Evolutionary conservation across 2,329 filamentous ascomycete species (phyloP).

Genomic region (Arthrobotrys conoides): DNA sequence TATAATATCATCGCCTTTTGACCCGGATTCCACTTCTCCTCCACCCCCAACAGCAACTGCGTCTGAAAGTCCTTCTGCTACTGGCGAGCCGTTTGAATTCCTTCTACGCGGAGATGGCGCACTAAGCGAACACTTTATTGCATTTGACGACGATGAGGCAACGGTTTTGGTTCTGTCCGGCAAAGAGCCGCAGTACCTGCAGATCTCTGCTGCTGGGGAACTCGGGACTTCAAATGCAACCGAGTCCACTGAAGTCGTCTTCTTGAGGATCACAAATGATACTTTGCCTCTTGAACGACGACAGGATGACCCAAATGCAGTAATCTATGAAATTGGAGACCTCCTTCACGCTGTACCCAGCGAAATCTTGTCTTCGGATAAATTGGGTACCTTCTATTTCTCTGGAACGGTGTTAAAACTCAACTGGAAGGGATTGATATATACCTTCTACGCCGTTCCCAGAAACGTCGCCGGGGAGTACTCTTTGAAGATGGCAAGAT

Average conservation of each 20-base stretch:
- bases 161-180: not conserved
- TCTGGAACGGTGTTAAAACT: not conserved
- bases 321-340: not conserved
- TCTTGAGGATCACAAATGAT: not conserved
- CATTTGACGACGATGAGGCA: not conserved
- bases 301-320: not conserved
- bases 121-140: not conserved
- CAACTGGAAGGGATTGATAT: constrained; percentile 10
- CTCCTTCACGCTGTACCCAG: not conserved
- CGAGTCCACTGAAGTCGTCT: not conserved
- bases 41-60: no score
- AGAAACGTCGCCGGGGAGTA: not conserved
- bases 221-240: not conserved
- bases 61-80: no score
- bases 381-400: constrained; percentile 7
- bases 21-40: no score
- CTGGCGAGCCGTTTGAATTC: not conserved
- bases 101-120: not conserved
- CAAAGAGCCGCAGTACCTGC: not conserved
- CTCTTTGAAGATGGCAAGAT: constrained; percentile 6
- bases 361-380: not conserved
- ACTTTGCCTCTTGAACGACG: not conserved
- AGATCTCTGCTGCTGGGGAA: not conserved
- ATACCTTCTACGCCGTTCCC: not conserved
- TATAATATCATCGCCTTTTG: no score